Base-by-base conservation (phyloP, 805 yeast species). In the Ogataea pini region DNA sequence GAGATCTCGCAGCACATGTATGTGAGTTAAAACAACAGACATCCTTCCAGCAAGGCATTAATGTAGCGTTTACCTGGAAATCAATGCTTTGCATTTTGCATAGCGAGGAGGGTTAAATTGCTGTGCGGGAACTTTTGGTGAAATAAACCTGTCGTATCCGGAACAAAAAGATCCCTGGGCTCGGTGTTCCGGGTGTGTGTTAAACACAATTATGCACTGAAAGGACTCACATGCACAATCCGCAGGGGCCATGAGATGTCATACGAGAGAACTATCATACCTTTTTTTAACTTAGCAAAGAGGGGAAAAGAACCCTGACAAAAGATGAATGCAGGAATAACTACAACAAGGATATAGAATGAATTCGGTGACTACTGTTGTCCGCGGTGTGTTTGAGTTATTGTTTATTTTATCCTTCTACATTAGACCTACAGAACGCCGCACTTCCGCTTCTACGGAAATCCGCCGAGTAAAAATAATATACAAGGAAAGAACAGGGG, bases 51-150 rank as follows among this genome's bases (percentile, higher is more conserved):
- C 18, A 13, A 4, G 14, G 27, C 28, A 22, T 20, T 36, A 17
- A 28, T 12, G 25, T 22, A 22, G 25, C 5, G 25, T 22, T 22
- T 22, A 22, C 25, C 7, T n/a, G n/a, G n/a, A n/a, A n/a, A n/a
- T n/a, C n/a, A n/a, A n/a, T n/a, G n/a, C n/a, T 36, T 36, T 22
- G 17, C 39, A 20, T 19, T 3, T 20, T 36, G 40, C 40, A 36
- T 36, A 28, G 18, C 10, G 40, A 16, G 40, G 29, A 9, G 7
- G 29, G 4, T 19, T 17, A 19, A 10, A 17, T 7, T 18, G 37
- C 37, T 18, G 22, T 34, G 22, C 9, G 3, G 3, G 24, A 19
- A 17, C 8, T 5, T 34, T 17, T 14, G n/a, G 7, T 17, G 5
- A 19, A 8, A 3, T 5, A 34, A 19, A 34, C 37, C 37, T 19